Base-by-base conservation (phyloP, 2,329 filamentous ascomycete species). In the Ophiobolus disseminans region DNA sequence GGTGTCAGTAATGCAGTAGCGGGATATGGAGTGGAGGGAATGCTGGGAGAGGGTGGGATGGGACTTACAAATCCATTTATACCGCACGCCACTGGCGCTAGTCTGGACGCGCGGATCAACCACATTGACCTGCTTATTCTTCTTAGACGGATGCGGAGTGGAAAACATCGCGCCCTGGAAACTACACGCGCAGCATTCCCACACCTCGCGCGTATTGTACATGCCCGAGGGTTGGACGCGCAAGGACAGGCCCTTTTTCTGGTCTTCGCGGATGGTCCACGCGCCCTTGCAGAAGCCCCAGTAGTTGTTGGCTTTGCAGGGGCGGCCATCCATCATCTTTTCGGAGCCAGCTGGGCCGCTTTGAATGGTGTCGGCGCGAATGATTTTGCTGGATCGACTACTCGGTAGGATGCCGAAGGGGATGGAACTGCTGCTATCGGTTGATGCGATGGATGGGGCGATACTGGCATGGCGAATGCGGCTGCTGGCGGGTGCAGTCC, bases 201-300 rank as follows among this genome's bases (percentile, higher is more conserved):
- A 74, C 17, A 71, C 48, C n/a, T 67, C 61, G 8, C 50, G 53
- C 5, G 55, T 63, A 31, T 60, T 68, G 55, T 73, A 75, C 64
- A 71, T 62, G 25, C 73, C 73, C 2, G 56, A 58, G 0, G 72
- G 72, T 14, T 65, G 59, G 1, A 56, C 64, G 35, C 69, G 64
- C 4, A 71, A 28, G 0, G 28, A 25, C 0, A 75, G 55, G 1
- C 71, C 72, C n/a, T 70, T 70, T 19, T 64, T 67, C 2, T 54
- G 16, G 11, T 73, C 68, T 51, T 70, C 68, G 25, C 71, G 65
- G 2, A 65, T 55, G 1, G 61, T 60, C 72, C 72, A 74, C 2
- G 72, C 65, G 25, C 73, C 73, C 60, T 73, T 73, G 60, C 73
- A 75, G 58, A 74, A 75, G 16, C 72, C 72, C 67, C 69, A 73